Percentiles rank a stretch among this genome's conserved stretches.
These are phyloP conservation scores for Porcisia deanei DNA, from an alignment of 208 protist species.

Conservation along the genomic window DNA sequence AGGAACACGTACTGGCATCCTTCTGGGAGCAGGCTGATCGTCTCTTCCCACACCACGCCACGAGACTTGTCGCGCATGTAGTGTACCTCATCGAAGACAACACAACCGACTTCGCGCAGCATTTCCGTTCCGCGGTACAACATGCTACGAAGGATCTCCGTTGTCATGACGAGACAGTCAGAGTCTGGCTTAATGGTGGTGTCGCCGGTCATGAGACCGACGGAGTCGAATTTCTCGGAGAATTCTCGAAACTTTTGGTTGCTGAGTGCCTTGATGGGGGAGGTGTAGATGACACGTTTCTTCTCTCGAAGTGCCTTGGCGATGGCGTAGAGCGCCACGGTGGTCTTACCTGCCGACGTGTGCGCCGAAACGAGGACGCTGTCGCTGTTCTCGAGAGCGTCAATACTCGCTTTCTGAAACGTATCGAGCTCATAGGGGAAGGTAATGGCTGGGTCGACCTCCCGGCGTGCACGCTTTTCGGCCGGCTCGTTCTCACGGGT, in stretches of 20 bases:
- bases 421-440: slow-evolving; percentile 97
- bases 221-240: slow-evolving; percentile 95
- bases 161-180: slow-evolving; percentile 99
- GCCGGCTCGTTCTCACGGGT: slow-evolving; percentile 30
- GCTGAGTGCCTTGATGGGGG: slow-evolving; percentile 99
- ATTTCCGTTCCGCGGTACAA: slow-evolving; percentile 98
- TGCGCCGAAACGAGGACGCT: slow-evolving; percentile 99
- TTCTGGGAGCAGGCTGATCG: slow-evolving; percentile 98
- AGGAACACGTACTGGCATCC: slow-evolving; percentile 99
- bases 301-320: slow-evolving; percentile 97
- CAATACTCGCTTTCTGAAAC: slow-evolving; percentile 95
- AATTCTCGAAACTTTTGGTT: slow-evolving; percentile 99
- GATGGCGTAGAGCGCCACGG: slow-evolving; percentile 99
- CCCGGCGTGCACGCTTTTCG: slow-evolving; percentile 62
- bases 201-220: slow-evolving; percentile 99
- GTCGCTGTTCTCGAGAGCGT: slow-evolving; percentile 95
- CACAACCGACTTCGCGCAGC: slow-evolving; percentile 99
- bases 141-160: slow-evolving; percentile 99
- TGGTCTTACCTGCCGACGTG: slow-evolving; percentile 99
- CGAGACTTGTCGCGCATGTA: slow-evolving; percentile 99
- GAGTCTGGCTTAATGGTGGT: slow-evolving; percentile 98
- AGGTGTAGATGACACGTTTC: slow-evolving; percentile 99
- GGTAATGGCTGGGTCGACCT: slow-evolving; percentile 83
- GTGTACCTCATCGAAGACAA: slow-evolving; percentile 99
- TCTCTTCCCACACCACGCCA: slow-evolving; percentile 99